A percentile compares a stretch with the other conserved stretches of the same genome.
Evolutionary conservation across 768 basidiomycete species (phyloP).

Genomic region (Calocybe gangraenosa): DNA sequence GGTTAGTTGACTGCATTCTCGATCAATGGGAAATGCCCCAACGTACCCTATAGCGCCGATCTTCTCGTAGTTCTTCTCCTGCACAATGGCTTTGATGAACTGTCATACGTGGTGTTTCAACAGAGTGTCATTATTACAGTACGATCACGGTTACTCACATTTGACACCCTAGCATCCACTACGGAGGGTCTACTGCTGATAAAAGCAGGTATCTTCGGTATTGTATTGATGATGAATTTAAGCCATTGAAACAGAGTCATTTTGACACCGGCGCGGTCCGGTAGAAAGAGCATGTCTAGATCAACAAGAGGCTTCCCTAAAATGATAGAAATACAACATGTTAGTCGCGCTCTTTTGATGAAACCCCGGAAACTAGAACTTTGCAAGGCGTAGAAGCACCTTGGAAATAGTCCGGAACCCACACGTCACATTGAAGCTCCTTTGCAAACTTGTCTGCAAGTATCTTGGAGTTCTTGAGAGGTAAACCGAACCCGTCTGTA

Average conservation of each 20-base stretch:
- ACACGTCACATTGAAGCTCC: constrained; percentile 53
- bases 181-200: constrained; percentile 28
- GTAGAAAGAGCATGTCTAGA: constrained; percentile 20
- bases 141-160: constrained; percentile 7
- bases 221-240: constrained; percentile 20
- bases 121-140: not conserved
- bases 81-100: constrained; percentile 31
- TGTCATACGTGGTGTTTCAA: constrained; percentile 9
- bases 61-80: constrained; percentile 35
- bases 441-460: constrained; percentile 52
- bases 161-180: constrained; percentile 23
- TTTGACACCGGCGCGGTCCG: constrained; percentile 31
- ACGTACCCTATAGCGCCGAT: constrained; percentile 37
- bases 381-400: constrained; percentile 37
- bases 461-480: constrained; percentile 50
- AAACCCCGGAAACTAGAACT: no score
- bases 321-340: not conserved
- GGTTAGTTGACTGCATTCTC: not conserved
- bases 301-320: constrained; percentile 29
- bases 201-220: constrained; percentile 27
- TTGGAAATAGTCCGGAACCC: constrained; percentile 59
- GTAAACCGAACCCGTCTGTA: constrained; percentile 56
- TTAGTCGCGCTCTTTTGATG: not conserved
- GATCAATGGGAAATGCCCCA: not conserved
- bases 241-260: constrained; percentile 26